phyloP scores from a whole-genome alignment of 2,329 filamentous ascomycete species.

The Aureobasidium namibiae region DNA sequence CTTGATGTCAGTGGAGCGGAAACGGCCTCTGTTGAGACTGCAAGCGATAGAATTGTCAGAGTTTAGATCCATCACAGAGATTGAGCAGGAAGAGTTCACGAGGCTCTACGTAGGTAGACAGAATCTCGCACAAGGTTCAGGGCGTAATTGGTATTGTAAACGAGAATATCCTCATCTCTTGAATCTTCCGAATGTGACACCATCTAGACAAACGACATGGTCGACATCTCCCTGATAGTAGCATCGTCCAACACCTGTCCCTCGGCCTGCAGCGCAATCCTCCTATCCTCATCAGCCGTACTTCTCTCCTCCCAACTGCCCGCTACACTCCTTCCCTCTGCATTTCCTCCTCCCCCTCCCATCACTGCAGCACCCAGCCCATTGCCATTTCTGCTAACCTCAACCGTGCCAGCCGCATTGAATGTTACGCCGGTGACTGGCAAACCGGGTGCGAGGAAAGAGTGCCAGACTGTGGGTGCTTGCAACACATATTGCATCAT shows the following conservation, averaged over 20 bases:
- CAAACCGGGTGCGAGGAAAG: constrained; percentile 43
- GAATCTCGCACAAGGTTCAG: too few species aligned
- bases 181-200: too few species aligned
- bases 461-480: constrained; percentile 68
- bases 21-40: background rate
- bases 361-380: background rate
- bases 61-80: background rate
- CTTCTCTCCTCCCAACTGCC: constrained; percentile 6
- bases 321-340: background rate
- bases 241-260: constrained; percentile 13
- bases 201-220: constrained; percentile 11
- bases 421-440: constrained; percentile 25
- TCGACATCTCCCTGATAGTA: constrained; percentile 15
- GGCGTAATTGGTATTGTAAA: too few species aligned
- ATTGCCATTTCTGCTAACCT: background rate
- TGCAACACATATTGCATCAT: constrained; percentile 86
- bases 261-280: constrained; percentile 3
- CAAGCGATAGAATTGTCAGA: background rate
- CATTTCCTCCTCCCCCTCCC: too few species aligned
- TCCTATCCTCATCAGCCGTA: background rate
- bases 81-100: background rate
- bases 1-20: background rate
- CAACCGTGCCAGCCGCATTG: constrained; percentile 8
- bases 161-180: too few species aligned
- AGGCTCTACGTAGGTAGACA: too few species aligned